Percentiles rank a stretch among this genome's conserved stretches.
Evolutionary conservation across 306 rosid genomes (phyloP).

Genomic region (Cotoneaster glaucophyllus): DNA sequence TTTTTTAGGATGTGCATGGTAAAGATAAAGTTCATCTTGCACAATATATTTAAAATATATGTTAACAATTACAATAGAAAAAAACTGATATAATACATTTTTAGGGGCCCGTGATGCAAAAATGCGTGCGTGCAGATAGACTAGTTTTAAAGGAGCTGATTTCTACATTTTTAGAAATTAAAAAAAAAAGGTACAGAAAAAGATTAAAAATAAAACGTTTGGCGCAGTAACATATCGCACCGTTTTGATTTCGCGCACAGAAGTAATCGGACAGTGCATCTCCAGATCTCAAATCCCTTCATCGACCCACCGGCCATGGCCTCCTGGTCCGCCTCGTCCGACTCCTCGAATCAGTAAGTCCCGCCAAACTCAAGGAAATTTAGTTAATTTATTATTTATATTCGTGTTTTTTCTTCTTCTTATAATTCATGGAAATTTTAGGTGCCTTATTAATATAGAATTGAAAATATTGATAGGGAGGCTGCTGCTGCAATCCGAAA

Average conservation of each 20-base stretch:
- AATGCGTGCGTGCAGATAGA: too few relatives aligned
- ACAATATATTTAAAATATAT: too few relatives aligned
- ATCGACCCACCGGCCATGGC: slow-evolving; percentile 42
- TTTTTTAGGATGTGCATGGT: too few relatives aligned
- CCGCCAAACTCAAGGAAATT: not conserved
- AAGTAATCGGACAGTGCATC: not conserved
- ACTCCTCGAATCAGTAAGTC: slow-evolving; percentile 49
- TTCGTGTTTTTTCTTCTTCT: not conserved
- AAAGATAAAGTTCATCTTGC: too few relatives aligned
- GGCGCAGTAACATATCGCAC: not conserved
- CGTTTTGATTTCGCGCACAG: not conserved
- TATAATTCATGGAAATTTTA: not conserved
- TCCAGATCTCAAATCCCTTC: slow-evolving; percentile 12
- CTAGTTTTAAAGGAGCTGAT: too few relatives aligned
- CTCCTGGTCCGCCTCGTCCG: slow-evolving; percentile 38
- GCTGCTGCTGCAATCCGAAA: slow-evolving; percentile 48
- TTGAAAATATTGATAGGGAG: slow-evolving; percentile 29
- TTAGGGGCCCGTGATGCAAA: too few relatives aligned
- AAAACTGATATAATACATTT: too few relatives aligned
- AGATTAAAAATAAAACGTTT: too few relatives aligned
- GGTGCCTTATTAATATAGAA: too few relatives aligned
- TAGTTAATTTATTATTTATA: not conserved
- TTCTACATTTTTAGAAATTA: too few relatives aligned
- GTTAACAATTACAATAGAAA: too few relatives aligned
- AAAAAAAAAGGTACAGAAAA: too few relatives aligned